Evolutionary conservation across 306 rosid genomes (phyloP).

Genomic region (Rosa multiflora): DNA sequence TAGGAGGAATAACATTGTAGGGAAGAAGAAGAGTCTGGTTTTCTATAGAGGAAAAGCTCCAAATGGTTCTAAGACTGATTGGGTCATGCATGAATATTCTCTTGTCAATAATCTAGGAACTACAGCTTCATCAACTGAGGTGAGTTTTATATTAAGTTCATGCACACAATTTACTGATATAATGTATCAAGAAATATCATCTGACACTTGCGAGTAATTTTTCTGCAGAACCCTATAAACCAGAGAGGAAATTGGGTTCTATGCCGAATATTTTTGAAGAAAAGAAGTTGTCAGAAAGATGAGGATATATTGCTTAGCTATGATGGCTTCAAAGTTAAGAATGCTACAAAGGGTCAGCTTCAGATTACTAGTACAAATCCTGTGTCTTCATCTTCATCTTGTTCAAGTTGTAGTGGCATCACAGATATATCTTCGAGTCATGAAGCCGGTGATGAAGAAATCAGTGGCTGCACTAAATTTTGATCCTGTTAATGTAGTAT

Average conservation of each 20-base stretch:
- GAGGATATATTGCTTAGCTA: conserved; percentile 18
- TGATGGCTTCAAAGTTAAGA: conserved; percentile 10
- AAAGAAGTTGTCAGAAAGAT: conserved; percentile 36
- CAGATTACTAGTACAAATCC: conserved; percentile 17
- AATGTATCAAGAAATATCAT: neutral
- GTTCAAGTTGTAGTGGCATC: conserved; percentile 52
- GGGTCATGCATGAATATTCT: conserved; percentile 86
- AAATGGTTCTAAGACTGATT: conserved; percentile 54
- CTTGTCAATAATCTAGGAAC: conserved; percentile 38
- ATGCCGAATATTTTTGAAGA: conserved; percentile 63
- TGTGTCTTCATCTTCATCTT: conserved; percentile 56
- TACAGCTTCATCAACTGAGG: conserved; percentile 29
- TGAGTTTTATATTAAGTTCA: conserved; percentile 2
- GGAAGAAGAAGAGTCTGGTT: conserved; percentile 66
- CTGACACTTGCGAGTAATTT: neutral
- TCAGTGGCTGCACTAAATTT: conserved; percentile 29
- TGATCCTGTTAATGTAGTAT: conserved; percentile 1
- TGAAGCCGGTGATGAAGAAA: conserved; percentile 31
- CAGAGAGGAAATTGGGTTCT: conserved; percentile 73
- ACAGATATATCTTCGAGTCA: conserved; percentile 51
- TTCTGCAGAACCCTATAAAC: conserved; percentile 36
- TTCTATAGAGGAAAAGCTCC: conserved; percentile 62
- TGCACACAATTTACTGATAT: neutral
- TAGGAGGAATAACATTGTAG: conserved; percentile 32
- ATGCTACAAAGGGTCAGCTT: conserved; percentile 27